Percentiles rank a stretch among this genome's conserved stretches.
Conservation (phyloP, 1,139 yeast species). For the Diutina pseudorugosa region DNA sequence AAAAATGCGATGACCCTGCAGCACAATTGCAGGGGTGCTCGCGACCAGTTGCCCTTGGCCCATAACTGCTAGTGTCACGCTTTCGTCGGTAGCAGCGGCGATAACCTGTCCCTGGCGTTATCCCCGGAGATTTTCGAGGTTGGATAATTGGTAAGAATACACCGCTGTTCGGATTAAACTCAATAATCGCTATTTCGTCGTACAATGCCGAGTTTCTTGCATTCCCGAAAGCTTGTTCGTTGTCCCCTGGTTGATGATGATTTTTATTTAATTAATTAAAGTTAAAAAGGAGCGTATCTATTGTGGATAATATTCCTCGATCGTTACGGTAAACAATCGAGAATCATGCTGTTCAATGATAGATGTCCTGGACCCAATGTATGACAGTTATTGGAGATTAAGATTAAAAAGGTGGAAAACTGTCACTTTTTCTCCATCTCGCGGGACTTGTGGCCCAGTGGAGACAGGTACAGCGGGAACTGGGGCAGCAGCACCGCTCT, state of each 20-base stretch:
- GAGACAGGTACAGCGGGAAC: background rate
- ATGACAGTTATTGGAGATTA: no score
- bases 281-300: background rate
- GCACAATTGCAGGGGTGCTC: background rate
- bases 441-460: background rate
- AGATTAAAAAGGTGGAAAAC: no score
- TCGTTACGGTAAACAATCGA: background rate
- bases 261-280: no score
- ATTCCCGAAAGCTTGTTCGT: no score
- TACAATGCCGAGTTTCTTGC: no score
- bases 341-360: background rate
- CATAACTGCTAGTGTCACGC: background rate
- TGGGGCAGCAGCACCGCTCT: slow-evolving; percentile 1
- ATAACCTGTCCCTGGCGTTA: background rate
- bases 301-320: background rate
- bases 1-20: background rate
- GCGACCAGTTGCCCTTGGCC: background rate
- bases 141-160: background rate
- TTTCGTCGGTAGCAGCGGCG: background rate
- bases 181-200: no score
- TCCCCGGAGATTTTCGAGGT: background rate
- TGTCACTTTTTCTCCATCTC: background rate
- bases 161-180: no score
- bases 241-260: no score
- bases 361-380: background rate